Conservation (phyloP, 2,329 filamentous ascomycete genomes). For the Cryphonectria radicalis region DNA sequence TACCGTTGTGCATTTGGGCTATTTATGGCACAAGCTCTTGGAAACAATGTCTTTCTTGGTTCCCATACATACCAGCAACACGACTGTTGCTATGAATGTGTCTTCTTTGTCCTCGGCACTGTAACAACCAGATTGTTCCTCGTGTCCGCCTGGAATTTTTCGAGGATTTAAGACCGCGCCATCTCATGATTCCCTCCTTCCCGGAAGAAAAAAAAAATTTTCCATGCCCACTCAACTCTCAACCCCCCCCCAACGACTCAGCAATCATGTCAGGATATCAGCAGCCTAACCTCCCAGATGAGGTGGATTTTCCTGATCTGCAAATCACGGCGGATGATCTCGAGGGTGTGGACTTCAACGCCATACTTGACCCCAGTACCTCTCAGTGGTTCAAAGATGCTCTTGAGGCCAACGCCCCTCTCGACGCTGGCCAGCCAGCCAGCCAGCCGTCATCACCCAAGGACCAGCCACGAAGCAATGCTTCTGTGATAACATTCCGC, state of each 20-base stretch:
- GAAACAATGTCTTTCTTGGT: not conserved
- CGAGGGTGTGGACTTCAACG: slow-evolving; percentile 2
- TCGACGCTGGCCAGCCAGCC: not conserved
- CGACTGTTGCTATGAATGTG: not conserved
- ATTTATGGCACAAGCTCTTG: not conserved
- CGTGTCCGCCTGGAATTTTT: not conserved
- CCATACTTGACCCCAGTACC: not conserved
- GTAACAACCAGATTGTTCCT: not conserved
- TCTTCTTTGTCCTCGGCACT: not conserved
- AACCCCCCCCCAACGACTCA: not conserved
- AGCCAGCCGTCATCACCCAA: not conserved
- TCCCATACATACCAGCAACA: too few species aligned
- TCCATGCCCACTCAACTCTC: not conserved
- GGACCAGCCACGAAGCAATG: not conserved
- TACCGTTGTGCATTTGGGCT: not conserved
- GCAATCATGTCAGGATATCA: slow-evolving; percentile 2
- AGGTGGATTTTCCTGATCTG: not conserved
- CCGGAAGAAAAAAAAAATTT: not conserved
- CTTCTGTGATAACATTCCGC: not conserved
- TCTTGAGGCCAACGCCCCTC: not conserved
- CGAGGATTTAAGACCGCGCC: not conserved
- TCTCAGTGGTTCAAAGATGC: not conserved
- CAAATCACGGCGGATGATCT: not conserved
- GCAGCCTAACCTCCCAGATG: not conserved
- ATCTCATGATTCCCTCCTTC: not conserved